phyloP scores from a whole-genome alignment of 805 yeast genomes.

The Yamadazyma insecticola region DNA sequence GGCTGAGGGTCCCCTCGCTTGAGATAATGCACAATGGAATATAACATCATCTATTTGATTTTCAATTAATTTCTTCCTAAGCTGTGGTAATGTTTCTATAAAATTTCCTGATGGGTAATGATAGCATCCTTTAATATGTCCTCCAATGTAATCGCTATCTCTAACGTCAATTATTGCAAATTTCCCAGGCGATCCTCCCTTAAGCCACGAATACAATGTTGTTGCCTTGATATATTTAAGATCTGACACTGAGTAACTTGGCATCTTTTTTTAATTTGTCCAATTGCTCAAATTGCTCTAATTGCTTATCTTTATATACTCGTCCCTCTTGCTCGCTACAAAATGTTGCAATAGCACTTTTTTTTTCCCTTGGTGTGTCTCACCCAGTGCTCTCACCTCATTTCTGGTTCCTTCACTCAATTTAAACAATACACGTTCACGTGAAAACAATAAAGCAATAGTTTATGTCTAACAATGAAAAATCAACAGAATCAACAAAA shows the following conservation, averaged over 20 bases:
- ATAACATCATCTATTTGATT: conserved; percentile 50
- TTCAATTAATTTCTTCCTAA: conserved; percentile 27
- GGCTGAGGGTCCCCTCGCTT: conserved; percentile 87
- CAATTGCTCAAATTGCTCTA: no score
- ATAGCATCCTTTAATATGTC: conserved; percentile 56
- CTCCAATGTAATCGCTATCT: conserved; percentile 78
- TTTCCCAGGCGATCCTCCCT: conserved; percentile 30
- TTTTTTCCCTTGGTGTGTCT: no score
- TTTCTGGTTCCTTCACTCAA: no score
- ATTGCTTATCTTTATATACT: no score
- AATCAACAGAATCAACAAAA: no score
- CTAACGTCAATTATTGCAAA: conserved; percentile 77
- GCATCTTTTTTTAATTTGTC: neutral
- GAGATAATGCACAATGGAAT: conserved; percentile 89
- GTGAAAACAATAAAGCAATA: no score
- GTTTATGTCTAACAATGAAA: no score
- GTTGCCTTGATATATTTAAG: conserved; percentile 45
- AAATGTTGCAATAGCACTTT: no score
- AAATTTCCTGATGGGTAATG: conserved; percentile 54
- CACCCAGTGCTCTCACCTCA: no score
- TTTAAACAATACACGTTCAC: no score
- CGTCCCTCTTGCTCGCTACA: no score
- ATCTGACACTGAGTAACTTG: conserved; percentile 31
- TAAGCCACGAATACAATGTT: conserved; percentile 44
- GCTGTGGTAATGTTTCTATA: conserved; percentile 31